Evolutionary conservation across 169 alveolate genomes (phyloP).

Genomic region (Perkinsus marinus): DNA sequence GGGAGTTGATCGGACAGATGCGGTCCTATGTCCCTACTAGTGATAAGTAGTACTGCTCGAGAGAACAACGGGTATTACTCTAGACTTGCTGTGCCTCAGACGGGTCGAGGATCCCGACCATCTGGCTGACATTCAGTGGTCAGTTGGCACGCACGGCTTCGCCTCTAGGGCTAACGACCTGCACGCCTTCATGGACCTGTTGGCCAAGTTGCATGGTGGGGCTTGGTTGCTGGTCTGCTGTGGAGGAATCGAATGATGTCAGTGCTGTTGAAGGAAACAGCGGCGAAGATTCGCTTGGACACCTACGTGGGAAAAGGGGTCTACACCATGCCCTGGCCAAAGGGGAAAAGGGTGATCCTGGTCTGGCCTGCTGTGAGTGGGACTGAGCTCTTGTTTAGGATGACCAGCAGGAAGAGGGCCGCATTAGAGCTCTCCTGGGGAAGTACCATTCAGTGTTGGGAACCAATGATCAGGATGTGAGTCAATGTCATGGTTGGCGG

Average conservation of each 20-base stretch:
- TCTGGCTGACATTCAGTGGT: background rate
- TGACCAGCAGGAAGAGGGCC: background rate
- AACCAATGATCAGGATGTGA: background rate
- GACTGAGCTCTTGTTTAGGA: background rate
- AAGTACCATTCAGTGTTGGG: background rate
- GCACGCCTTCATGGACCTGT: background rate
- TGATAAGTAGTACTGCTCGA: background rate
- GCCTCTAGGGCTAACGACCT: background rate
- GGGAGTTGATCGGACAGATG: background rate
- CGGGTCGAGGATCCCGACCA: background rate
- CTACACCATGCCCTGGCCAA: background rate
- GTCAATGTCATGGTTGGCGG: background rate
- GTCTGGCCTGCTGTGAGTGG: background rate
- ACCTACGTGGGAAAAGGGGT: background rate
- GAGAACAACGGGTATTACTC: too few relatives aligned
- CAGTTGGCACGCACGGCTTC: background rate
- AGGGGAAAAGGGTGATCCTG: background rate
- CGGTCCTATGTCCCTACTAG: background rate
- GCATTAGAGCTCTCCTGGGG: background rate
- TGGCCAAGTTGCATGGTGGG: background rate
- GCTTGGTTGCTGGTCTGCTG: background rate
- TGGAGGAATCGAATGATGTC: background rate
- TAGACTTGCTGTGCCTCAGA: background rate
- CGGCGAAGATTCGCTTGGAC: background rate
- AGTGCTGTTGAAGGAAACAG: background rate